phyloP scores from a whole-genome alignment of 1,284 basidiomycete genomes.

The Porphyrellus sp. region DNA sequence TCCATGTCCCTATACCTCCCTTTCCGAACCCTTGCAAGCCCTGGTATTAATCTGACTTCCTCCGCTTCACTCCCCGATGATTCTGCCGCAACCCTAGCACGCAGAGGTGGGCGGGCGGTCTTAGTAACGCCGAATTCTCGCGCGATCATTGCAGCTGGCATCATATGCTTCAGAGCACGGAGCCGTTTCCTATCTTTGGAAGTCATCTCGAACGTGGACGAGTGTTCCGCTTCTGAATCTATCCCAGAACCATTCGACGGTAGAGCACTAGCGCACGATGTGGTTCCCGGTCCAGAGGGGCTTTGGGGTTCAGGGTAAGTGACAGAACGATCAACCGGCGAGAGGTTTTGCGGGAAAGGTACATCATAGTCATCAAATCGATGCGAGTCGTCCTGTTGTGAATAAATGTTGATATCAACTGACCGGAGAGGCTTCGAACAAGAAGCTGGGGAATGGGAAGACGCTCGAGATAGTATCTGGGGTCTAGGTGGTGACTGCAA shows the following conservation, averaged over 20 bases:
- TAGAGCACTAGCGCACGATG: constrained; percentile 21
- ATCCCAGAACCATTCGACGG: constrained; percentile 16
- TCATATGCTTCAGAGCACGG: constrained; percentile 41
- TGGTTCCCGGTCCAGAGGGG: constrained; percentile 18
- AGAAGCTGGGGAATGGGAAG: constrained; percentile 12
- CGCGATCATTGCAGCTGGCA: constrained; percentile 44
- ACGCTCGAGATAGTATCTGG: not conserved
- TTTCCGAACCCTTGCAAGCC: constrained; percentile 42
- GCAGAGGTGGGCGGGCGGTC: constrained; percentile 7
- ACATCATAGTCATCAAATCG: constrained; percentile 9
- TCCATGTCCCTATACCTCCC: constrained; percentile 29
- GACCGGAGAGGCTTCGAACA: constrained; percentile 4
- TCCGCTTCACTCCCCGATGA: constrained; percentile 35
- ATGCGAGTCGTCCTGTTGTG: constrained; percentile 17
- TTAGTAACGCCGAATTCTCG: constrained; percentile 26
- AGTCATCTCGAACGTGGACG: constrained; percentile 17
- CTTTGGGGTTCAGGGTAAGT: constrained; percentile 14
- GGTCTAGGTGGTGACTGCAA: constrained; percentile 1
- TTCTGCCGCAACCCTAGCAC: constrained; percentile 12
- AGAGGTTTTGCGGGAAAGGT: constrained; percentile 1
- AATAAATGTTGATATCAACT: constrained; percentile 13
- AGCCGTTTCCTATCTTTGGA: constrained; percentile 34
- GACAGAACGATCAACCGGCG: constrained; percentile 2
- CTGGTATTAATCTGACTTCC: constrained; percentile 40
- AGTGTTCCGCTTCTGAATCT: constrained; percentile 19